Evolutionary conservation across 371 early-diverging fungal genomes (phyloP), one percentile per base, ranked within the genome.

Genomic region (Fennellomyces sp.): DNA sequence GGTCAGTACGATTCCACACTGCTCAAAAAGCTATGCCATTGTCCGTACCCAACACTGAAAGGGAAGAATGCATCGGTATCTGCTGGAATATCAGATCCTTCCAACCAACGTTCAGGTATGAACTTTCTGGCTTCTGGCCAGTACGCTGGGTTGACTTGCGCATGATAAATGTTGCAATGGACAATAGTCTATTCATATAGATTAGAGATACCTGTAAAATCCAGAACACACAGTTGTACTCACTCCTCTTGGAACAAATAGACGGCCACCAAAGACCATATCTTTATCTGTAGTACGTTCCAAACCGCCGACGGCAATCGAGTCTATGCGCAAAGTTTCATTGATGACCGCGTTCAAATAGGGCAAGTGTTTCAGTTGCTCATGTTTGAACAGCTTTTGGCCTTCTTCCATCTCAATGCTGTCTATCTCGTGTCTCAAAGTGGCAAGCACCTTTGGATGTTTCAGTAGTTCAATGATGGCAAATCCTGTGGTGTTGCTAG

Each of bases 261-360:
- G 30, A 10, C 53, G 23, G 3, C 60, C 64, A 12, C 52, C 66
- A 15, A 69, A 50, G 1, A 62, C 50, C 0, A 58, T 58, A 52
- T 69, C 65, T 17, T 47, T 48, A 2, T 38, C 29, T 2, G 66
- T 51, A 26, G 52, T 61, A 36, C 70, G 66, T 6, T 49, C 54
- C 19, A 69, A 8, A 35, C 68, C 65, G 19, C 38, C 54, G 7
- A 63, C 60, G 2, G 58, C 63, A 31, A 69, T 64, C 3, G 65
- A 41, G 48, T 73, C 50, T 19, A 76, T 19, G 15, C 76, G 68
- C 35, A 73, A 45, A 10, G 74, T 64, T 50, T 75, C 72, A 6
- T 74, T 66, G 27, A 80, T 70, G 19, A 68, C 68, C 13, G 72
- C 75, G 53, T 72, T 73, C 17, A 75, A 62, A 51, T 74, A 76